phyloP scores from a whole-genome alignment of 164 flowering plant genomes.

The Magnolia changhungtana region DNA sequence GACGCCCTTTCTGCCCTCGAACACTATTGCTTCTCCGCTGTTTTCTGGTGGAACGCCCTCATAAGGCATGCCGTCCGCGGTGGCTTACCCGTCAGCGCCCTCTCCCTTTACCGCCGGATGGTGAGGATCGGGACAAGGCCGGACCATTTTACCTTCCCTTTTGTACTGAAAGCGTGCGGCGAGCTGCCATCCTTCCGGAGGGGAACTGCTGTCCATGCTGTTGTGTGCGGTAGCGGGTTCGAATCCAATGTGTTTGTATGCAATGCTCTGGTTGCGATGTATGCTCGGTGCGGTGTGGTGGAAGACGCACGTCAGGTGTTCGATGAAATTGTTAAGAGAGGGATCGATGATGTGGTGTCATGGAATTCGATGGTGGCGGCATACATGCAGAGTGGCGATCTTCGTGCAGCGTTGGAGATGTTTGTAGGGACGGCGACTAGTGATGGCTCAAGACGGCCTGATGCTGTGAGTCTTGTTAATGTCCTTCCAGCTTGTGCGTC shows the following conservation, averaged over 20 bases:
- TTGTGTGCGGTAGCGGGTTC: slow-evolving; percentile 37
- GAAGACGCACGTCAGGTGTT: slow-evolving; percentile 46
- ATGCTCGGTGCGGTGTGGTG: slow-evolving; percentile 47
- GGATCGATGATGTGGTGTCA: slow-evolving; percentile 47
- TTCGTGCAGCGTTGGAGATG: slow-evolving; percentile 34
- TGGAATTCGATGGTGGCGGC: slow-evolving; percentile 74
- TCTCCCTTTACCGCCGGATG: slow-evolving; percentile 35
- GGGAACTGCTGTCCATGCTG: slow-evolving; percentile 47
- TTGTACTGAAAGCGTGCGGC: slow-evolving; percentile 51
- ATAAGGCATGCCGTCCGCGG: slow-evolving; percentile 25
- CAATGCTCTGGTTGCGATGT: slow-evolving; percentile 62
- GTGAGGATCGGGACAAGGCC: slow-evolving; percentile 32
- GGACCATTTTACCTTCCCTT: slow-evolving; percentile 54
- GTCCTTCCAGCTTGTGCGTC: slow-evolving; percentile 61
- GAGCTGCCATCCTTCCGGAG: slow-evolving; percentile 31
- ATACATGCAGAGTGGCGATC: slow-evolving; percentile 42
- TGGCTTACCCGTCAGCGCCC: slow-evolving; percentile 16
- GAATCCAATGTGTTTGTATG: slow-evolving; percentile 66
- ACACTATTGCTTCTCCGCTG: slow-evolving; percentile 19
- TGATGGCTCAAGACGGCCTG: slow-evolving; percentile 28
- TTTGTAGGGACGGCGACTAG: slow-evolving; percentile 32
- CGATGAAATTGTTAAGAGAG: slow-evolving; percentile 47
- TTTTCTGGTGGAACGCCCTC: slow-evolving; percentile 51
- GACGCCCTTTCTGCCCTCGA: slow-evolving; percentile 27
- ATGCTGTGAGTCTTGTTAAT: slow-evolving; percentile 62